A percentile compares a stretch with the other conserved stretches of the same genome.
Conservation (phyloP, 2,329 filamentous ascomycete genomes). For the Verticillium nonalfalfae region DNA sequence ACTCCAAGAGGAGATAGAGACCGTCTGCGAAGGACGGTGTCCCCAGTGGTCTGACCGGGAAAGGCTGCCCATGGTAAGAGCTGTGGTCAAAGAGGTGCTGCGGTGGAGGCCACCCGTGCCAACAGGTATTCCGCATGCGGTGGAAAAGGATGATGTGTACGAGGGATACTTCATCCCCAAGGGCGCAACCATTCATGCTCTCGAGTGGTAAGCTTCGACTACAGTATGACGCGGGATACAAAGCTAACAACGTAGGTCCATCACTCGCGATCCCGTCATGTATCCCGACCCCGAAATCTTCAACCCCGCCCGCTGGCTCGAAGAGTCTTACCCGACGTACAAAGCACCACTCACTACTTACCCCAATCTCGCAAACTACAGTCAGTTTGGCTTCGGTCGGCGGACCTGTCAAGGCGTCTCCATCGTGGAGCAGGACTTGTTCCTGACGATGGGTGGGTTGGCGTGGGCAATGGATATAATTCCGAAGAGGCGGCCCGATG, state of each 20-base stretch:
- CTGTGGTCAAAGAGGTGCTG: slow-evolving; percentile 35
- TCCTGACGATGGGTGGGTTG: slow-evolving; percentile 31
- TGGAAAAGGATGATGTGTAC: slow-evolving; percentile 44
- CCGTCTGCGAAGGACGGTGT: slow-evolving; percentile 29
- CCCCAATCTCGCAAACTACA: slow-evolving; percentile 33
- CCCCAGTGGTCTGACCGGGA: slow-evolving; percentile 33
- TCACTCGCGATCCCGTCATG: slow-evolving; percentile 28
- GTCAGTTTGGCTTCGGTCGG: slow-evolving; percentile 47
- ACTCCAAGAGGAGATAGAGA: slow-evolving; percentile 32
- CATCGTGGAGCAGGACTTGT: slow-evolving; percentile 34
- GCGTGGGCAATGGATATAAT: slow-evolving; percentile 28
- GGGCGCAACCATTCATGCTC: slow-evolving; percentile 44
- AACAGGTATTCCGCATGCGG: slow-evolving; percentile 47
- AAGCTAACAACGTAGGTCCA: neutral
- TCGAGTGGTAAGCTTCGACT: slow-evolving; percentile 6
- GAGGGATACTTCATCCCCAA: slow-evolving; percentile 45
- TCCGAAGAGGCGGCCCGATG: slow-evolving; percentile 18
- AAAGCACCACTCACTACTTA: slow-evolving; percentile 29
- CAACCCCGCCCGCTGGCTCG: slow-evolving; percentile 45
- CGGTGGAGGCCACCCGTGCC: slow-evolving; percentile 50
- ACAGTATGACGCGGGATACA: neutral
- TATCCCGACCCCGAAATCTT: slow-evolving; percentile 41
- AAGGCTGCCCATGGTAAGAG: slow-evolving; percentile 29
- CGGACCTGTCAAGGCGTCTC: slow-evolving; percentile 38
- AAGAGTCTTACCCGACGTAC: slow-evolving; percentile 26